These are phyloP conservation scores for Gonium pectorale DNA, from an alignment of 139 green algal species.

Conservation along the genomic window DNA sequence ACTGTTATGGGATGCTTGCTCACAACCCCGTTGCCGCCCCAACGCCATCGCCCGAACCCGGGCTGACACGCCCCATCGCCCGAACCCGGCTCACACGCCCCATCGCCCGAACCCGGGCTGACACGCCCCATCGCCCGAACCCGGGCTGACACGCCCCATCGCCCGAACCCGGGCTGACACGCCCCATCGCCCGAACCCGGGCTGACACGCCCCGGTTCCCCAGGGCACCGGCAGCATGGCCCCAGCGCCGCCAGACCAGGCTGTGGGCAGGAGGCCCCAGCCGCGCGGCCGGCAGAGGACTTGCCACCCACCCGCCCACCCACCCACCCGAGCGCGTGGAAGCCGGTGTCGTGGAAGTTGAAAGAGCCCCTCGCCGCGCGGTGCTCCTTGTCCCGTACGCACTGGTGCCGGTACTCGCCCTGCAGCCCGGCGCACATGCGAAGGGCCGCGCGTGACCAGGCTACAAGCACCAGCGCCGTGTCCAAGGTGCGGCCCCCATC, in stretches of 20 bases:
- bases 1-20: too few species aligned
- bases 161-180: too few species aligned
- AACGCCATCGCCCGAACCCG: too few species aligned
- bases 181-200: too few species aligned
- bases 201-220: not conserved
- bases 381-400: constrained; percentile 32
- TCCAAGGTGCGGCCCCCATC: not conserved
- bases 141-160: too few species aligned
- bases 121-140: too few species aligned
- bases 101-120: too few species aligned
- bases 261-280: not conserved
- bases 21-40: too few species aligned
- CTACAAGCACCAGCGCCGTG: constrained; percentile 3
- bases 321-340: constrained; percentile 24
- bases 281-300: not conserved
- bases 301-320: not conserved
- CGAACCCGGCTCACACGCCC: not conserved
- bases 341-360: constrained; percentile 16
- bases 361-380: not conserved
- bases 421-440: not conserved
- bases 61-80: not conserved
- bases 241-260: too few species aligned
- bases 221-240: too few species aligned
- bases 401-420: not conserved
- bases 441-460: not conserved